Percentiles rank a stretch among this genome's conserved stretches.
Conservation (phyloP, 495 filamentous ascomycete genomes). For the Penicillium roqueforti region DNA sequence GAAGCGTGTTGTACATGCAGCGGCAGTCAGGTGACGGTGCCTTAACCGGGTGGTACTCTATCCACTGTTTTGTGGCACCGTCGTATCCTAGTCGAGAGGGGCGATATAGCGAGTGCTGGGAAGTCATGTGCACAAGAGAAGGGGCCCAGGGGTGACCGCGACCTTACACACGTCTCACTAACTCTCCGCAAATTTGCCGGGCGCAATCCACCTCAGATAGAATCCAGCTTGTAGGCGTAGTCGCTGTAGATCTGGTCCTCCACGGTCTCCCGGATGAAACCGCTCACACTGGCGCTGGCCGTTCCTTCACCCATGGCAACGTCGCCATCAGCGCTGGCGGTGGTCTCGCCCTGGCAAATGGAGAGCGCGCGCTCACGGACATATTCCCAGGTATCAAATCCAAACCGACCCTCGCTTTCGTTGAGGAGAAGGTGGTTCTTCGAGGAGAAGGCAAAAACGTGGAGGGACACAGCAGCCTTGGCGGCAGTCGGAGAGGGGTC, state of each 20-base stretch:
- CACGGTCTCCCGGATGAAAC: conserved; percentile 61
- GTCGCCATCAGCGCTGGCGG: conserved; percentile 44
- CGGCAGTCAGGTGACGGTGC: conserved; percentile 15
- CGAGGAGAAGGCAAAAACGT: conserved; percentile 74
- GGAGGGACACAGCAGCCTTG: conserved; percentile 59
- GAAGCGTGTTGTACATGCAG: conserved; percentile 11
- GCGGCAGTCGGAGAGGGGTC: conserved; percentile 55
- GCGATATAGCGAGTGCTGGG: not conserved
- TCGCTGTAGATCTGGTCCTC: conserved; percentile 42
- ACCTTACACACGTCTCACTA: not conserved
- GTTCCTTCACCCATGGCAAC: conserved; percentile 32
- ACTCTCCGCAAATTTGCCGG: not conserved
- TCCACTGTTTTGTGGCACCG: not conserved
- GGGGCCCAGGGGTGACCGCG: not conserved
- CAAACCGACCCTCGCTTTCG: conserved; percentile 79
- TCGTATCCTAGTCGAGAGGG: not conserved
- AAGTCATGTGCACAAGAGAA: not conserved
- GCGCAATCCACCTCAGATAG: conserved; percentile 26
- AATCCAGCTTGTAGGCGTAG: conserved; percentile 40
- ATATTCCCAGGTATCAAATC: conserved; percentile 69
- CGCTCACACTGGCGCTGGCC: conserved; percentile 45
- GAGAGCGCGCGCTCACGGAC: conserved; percentile 59
- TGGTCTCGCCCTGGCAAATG: conserved; percentile 52
- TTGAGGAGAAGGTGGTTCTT: conserved; percentile 69
- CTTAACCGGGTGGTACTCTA: conserved; percentile 3